Evolutionary conservation across 139 green algal genomes (phyloP).

Genomic region (Chlamydomonas sp.): DNA sequence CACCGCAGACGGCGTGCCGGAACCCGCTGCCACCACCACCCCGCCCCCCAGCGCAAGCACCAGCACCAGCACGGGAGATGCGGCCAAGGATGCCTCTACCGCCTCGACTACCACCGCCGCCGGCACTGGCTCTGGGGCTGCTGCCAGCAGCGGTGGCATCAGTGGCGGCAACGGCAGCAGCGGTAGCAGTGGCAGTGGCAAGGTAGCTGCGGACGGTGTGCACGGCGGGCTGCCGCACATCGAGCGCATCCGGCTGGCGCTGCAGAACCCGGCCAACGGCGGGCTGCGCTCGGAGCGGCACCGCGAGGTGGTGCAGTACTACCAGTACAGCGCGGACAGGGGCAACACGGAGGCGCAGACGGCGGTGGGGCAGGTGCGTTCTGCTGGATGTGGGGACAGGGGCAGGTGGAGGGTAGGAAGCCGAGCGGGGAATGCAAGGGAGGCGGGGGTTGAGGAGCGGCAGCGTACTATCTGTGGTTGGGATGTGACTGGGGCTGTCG

Average conservation of each 20-base stretch:
- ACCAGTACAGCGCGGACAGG: conserved; percentile 89
- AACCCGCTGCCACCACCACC: no score
- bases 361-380: conserved; percentile 62
- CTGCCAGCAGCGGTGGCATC: no score
- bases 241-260: conserved; percentile 67
- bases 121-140: no score
- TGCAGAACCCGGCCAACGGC: conserved; percentile 37
- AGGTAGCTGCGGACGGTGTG: not conserved
- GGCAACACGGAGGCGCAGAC: conserved; percentile 88
- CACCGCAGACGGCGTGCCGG: no score
- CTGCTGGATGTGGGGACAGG: no score
- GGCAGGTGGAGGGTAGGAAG: not conserved
- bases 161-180: not conserved
- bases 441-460: not conserved
- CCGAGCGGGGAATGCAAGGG: not conserved
- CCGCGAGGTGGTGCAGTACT: conserved; percentile 78
- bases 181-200: not conserved
- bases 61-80: no score
- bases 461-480: no score
- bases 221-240: conserved; percentile 42
- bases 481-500: no score
- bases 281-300: conserved; percentile 47
- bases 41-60: no score
- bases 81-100: no score
- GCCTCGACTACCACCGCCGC: no score